Base-by-base conservation (phyloP, 192 early-diverging fungal genomes). In the Entomortierella lignicola region DNA sequence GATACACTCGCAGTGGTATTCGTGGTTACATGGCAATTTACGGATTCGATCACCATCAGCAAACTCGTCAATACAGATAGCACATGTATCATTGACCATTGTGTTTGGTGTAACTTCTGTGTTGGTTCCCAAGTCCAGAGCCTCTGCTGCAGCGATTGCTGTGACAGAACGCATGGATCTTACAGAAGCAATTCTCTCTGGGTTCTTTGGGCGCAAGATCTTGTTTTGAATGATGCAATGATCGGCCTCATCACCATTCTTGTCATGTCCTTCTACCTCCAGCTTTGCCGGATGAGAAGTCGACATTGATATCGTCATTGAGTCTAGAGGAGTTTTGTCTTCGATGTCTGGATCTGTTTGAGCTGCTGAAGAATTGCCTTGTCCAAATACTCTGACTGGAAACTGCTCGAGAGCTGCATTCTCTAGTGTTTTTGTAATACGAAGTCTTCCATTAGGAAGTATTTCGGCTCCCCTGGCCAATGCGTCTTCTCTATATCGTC, bases 11-110 rank as follows among this genome's bases (percentile, higher is more conserved):
- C 69, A 69, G 53, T 84, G 82, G 50, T 69, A 84, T 8, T 69
- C 60, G 60, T 84, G 82, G 4, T 67, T 58, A 21, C 82, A 84
- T 39, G 82, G 82, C 44, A 84, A 54, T 0, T 44, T 50, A 8
- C 82, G 70, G 18, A 84, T 52, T 23, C 61, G 57, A 30, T 84
- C 82, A 20, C 82, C 82, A 2, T 71, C 56, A 34, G n/a, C 18
- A 64, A 81, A 81, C 41, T 84, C 77, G 18, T 84, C 82, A 26
- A 84, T 39, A 55, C 82, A 84, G 39, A 84, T 74, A n/a, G 82
- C 72, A 47, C 82, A 84, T 2, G 71, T 63, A 55, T 83, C 82
- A 39, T 79, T 79, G 31, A 56, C 39, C 21, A 65, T 8, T 20
- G 43, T 62, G 21, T 64, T 23, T 0, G 25, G 37, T 27, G 57